These are phyloP conservation scores for Urochloa ruziziensis DNA, from an alignment of 176 grass and related monocot genomes.

Conservation along the genomic window DNA sequence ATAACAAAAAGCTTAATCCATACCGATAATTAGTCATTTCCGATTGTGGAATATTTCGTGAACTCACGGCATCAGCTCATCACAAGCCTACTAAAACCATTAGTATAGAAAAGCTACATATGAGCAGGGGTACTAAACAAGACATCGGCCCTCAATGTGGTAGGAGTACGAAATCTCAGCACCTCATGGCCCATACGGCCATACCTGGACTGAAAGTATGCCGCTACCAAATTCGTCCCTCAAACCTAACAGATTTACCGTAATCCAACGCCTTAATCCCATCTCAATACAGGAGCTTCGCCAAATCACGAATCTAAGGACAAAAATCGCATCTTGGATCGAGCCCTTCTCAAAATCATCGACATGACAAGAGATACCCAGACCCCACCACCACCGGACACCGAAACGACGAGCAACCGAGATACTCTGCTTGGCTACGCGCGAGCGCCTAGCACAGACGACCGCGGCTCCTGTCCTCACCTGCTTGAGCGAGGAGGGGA, in stretches of 20 bases:
- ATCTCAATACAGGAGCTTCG: constrained; percentile 5
- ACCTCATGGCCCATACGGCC: too few relatives aligned
- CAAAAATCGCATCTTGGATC: constrained; percentile 2
- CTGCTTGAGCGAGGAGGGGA: constrained; percentile 91
- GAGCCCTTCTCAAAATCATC: neutral
- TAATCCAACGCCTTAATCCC: neutral
- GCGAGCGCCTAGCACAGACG: neutral
- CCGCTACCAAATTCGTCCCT: neutral
- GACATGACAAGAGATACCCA: neutral
- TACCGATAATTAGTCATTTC: neutral
- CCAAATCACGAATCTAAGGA: neutral
- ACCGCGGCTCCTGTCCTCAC: constrained; percentile 31
- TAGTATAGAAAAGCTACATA: neutral
- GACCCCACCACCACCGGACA: neutral
- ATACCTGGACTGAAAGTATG: neutral
- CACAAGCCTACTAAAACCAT: neutral
- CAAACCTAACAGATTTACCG: neutral
- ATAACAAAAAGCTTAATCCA: neutral
- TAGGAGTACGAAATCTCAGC: neutral
- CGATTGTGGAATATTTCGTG: neutral
- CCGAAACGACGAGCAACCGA: neutral
- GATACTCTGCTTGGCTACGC: neutral
- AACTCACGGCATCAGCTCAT: neutral
- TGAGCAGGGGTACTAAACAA: neutral
- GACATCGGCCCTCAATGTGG: neutral